A percentile compares a stretch with the other conserved stretches of the same genome.
These are phyloP conservation scores for Fomitopsis serialis DNA, from an alignment of 768 basidiomycete species.

Conservation along the genomic window DNA sequence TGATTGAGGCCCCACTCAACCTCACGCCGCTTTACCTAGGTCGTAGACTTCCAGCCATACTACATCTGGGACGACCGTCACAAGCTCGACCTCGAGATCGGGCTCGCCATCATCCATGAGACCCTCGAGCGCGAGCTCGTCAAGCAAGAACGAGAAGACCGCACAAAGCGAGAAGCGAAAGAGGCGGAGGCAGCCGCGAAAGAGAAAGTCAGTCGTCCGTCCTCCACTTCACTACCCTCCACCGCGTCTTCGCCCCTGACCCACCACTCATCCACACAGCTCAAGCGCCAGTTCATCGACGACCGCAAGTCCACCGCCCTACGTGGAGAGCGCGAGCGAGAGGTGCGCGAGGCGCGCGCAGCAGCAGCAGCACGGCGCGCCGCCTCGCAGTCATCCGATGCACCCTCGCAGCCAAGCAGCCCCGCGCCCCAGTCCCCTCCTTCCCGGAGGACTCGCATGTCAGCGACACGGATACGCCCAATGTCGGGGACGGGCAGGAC, in stretches of 20 bases:
- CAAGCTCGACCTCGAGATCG: conserved; percentile 54
- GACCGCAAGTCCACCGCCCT: conserved; percentile 58
- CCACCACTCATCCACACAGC: conserved; percentile 36
- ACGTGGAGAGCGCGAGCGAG: conserved; percentile 50
- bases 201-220: conserved; percentile 40
- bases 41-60: conserved; percentile 66
- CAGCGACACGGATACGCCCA: background rate
- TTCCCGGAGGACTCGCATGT: background rate
- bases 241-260: background rate
- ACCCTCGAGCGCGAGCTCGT: conserved; percentile 46
- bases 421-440: background rate
- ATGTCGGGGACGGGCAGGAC: conserved; percentile 1
- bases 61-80: conserved; percentile 56
- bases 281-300: conserved; percentile 75
- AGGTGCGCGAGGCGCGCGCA: conserved; percentile 12
- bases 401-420: conserved; percentile 1
- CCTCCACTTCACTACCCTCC: background rate
- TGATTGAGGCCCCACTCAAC: background rate
- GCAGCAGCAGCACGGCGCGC: background rate
- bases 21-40: conserved; percentile 32
- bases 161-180: conserved; percentile 52
- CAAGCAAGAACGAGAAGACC: conserved; percentile 40
- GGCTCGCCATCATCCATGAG: conserved; percentile 62
- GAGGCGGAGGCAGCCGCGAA: conserved; percentile 45
- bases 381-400: conserved; percentile 8